A percentile compares a stretch with the other conserved stretches of the same genome.
Evolutionary conservation across 371 early-diverging fungal genomes (phyloP).

Genomic region (Pancytospora epiphaga): DNA sequence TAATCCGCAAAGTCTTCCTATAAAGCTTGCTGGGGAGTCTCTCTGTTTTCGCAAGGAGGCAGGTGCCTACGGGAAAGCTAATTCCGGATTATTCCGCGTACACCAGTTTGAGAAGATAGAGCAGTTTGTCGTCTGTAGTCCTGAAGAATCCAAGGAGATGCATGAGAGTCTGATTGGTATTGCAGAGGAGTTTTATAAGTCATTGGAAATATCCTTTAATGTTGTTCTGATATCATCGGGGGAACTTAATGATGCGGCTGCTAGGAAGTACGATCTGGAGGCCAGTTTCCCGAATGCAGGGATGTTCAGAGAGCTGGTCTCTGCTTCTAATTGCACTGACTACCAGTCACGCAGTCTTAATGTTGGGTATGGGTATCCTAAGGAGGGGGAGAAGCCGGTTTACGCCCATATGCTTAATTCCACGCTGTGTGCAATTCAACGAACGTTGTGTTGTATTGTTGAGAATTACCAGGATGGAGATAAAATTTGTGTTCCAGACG

Average conservation of each 20-base stretch:
- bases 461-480: conserved; percentile 90
- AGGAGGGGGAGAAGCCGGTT: conserved; percentile 68
- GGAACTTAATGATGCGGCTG: conserved; percentile 95
- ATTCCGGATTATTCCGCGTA: conserved; percentile 96
- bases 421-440: conserved; percentile 90
- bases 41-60: conserved; percentile 99
- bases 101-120: conserved; percentile 99
- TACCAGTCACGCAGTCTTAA: conserved; percentile 85
- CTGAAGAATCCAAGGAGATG: conserved; percentile 89
- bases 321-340: conserved; percentile 98
- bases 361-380: conserved; percentile 88
- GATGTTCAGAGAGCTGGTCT: conserved; percentile 92
- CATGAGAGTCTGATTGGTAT: conserved; percentile 84
- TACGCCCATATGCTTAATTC: conserved; percentile 96
- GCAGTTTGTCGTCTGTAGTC: conserved; percentile 89
- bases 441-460: conserved; percentile 87
- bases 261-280: conserved; percentile 97
- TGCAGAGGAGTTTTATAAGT: conserved; percentile 88
- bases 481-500: conserved; percentile 64
- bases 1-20: conserved; percentile 38
- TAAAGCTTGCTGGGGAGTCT: conserved; percentile 80
- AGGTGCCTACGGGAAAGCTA: conserved; percentile 95
- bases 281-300: conserved; percentile 91
- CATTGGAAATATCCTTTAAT: conserved; percentile 74
- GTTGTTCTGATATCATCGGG: conserved; percentile 89